Conservation (phyloP, 768 basidiomycete genomes). For the Coprinopsis cinerea region DNA sequence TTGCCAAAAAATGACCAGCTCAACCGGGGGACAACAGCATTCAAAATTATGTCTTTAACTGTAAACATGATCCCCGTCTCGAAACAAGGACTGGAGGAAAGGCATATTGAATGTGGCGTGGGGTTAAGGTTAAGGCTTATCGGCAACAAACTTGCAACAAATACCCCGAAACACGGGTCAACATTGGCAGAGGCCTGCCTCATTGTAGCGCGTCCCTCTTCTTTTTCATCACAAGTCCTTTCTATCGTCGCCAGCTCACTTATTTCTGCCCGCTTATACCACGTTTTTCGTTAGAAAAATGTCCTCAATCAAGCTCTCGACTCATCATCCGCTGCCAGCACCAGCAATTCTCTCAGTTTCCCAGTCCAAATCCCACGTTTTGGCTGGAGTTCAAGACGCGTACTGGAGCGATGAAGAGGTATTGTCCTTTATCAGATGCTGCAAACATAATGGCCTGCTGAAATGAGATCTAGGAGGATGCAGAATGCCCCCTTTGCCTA, state of each 20-base stretch:
- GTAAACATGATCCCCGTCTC: neutral
- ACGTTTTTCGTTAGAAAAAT: conserved; percentile 42
- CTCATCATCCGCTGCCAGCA: conserved; percentile 62
- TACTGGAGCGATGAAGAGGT: conserved; percentile 92
- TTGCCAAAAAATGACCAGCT: too few relatives aligned
- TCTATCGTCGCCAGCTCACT: conserved; percentile 11
- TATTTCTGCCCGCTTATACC: conserved; percentile 6
- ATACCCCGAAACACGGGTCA: conserved; percentile 19
- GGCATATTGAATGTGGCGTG: too few relatives aligned
- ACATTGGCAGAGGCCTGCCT: conserved; percentile 20
- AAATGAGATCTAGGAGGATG: conserved; percentile 72
- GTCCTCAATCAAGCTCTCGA: conserved; percentile 36
- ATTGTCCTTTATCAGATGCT: conserved; percentile 6
- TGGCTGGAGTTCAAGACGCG: conserved; percentile 92
- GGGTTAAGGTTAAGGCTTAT: too few relatives aligned
- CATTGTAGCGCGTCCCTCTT: conserved; percentile 21
- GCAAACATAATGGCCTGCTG: conserved; percentile 9
- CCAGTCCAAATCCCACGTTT: conserved; percentile 80
- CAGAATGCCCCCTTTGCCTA: conserved; percentile 95
- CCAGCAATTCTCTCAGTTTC: conserved; percentile 66
- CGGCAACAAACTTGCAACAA: conserved; percentile 18
- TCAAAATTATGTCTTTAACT: too few relatives aligned
- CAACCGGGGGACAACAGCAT: too few relatives aligned
- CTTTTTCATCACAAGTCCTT: conserved; percentile 14
- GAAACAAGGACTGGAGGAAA: neutral